These are phyloP conservation scores for Citrullus amarus DNA, from an alignment of 306 rosid species.

Conservation along the genomic window DNA sequence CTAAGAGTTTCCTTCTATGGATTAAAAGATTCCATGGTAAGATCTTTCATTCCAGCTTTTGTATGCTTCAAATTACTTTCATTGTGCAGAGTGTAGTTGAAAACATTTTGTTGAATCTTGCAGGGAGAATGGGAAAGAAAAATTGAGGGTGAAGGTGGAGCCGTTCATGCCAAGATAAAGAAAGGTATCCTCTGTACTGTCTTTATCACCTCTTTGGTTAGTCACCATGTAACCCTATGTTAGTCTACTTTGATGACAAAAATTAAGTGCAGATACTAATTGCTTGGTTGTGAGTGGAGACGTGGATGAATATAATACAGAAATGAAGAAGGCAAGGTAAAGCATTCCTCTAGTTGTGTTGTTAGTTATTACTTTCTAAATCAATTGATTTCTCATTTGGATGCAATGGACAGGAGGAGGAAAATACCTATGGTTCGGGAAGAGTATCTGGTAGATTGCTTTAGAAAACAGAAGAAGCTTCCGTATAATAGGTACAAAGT, in stretches of 20 bases:
- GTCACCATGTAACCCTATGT: background rate
- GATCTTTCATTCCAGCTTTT: slow-evolving; percentile 16
- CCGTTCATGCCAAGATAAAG: slow-evolving; percentile 65
- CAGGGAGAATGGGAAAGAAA: slow-evolving; percentile 69
- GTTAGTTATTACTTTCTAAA: slow-evolving; percentile 4
- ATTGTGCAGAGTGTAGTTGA: background rate
- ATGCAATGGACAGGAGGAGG: slow-evolving; percentile 58
- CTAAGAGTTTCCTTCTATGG: slow-evolving; percentile 63
- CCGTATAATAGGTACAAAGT: slow-evolving; percentile 62
- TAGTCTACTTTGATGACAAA: slow-evolving; percentile 7
- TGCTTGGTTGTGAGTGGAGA: slow-evolving; percentile 77
- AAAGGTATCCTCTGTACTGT: slow-evolving; percentile 40
- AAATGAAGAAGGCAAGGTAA: slow-evolving; percentile 77
- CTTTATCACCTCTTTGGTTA: background rate
- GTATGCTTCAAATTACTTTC: background rate
- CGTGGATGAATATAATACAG: slow-evolving; percentile 41
- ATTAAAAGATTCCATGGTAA: slow-evolving; percentile 47
- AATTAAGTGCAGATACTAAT: slow-evolving; percentile 55
- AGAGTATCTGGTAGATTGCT: slow-evolving; percentile 79
- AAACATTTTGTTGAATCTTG: slow-evolving; percentile 14
- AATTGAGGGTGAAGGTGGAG: slow-evolving; percentile 52
- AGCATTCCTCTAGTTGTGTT: slow-evolving; percentile 12
- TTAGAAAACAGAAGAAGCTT: slow-evolving; percentile 67
- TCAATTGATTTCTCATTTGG: slow-evolving; percentile 6
- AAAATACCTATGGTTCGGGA: slow-evolving; percentile 75